Conservation (phyloP, 2,329 filamentous ascomycete species). For the Phoma sp. region DNA sequence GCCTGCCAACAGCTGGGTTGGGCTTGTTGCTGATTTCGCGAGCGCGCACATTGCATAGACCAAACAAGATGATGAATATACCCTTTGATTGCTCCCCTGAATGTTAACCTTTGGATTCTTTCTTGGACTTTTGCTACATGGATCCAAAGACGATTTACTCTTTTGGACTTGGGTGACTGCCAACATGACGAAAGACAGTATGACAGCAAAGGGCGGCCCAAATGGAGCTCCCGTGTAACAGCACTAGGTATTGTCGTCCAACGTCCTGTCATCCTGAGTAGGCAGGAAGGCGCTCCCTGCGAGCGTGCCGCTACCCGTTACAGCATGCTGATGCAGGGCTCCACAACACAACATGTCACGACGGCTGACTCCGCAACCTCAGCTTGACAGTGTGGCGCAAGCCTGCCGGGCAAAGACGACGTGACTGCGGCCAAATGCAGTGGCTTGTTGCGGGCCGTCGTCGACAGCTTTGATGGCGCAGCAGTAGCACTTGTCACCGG, state of each 20-base stretch:
- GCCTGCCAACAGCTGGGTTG: neutral
- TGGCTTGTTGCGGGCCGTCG: conserved; percentile 20
- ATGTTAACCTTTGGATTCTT: neutral
- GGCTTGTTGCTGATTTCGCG: conserved; percentile 9
- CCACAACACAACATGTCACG: conserved; percentile 10
- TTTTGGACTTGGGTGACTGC: too few relatives aligned
- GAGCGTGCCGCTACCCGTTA: conserved; percentile 1
- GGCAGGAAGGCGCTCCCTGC: neutral
- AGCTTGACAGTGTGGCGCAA: conserved; percentile 14
- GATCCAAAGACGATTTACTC: too few relatives aligned
- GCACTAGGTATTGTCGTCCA: neutral
- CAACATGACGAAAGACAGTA: too few relatives aligned
- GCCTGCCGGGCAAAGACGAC: conserved; percentile 21
- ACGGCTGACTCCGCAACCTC: conserved; percentile 18
- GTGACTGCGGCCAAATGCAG: conserved; percentile 22
- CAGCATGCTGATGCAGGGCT: conserved; percentile 11
- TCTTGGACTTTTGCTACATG: too few relatives aligned
- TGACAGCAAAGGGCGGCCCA: too few relatives aligned
- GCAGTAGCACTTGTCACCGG: conserved; percentile 13
- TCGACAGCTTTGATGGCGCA: conserved; percentile 15
- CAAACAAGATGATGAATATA: conserved; percentile 9
- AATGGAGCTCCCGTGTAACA: too few relatives aligned
- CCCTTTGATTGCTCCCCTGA: neutral
- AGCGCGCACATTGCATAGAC: conserved; percentile 15
- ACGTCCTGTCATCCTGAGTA: neutral